These are phyloP conservation scores for Phialophora macrospora DNA, from an alignment of 2,329 filamentous ascomycete genomes.

Conservation along the genomic window DNA sequence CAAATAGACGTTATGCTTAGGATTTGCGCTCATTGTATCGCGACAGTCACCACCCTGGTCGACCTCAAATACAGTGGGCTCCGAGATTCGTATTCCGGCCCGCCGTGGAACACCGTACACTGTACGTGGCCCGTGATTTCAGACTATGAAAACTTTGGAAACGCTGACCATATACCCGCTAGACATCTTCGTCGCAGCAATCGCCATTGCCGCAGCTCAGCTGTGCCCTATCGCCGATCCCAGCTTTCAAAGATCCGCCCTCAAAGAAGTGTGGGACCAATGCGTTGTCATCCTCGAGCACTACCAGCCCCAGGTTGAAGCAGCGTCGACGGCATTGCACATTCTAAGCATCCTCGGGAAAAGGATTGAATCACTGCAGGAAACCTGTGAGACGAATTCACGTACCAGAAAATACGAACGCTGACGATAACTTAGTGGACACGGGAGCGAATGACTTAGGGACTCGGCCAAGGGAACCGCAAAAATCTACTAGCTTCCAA, in stretches of 20 bases:
- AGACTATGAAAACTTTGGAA: neutral
- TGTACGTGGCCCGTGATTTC: neutral
- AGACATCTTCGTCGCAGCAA: neutral
- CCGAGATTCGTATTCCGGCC: neutral
- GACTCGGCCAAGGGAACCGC: neutral
- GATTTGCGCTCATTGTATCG: neutral
- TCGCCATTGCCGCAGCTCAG: neutral
- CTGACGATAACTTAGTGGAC: neutral
- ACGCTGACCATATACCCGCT: neutral
- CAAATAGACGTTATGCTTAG: neutral
- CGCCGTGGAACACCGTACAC: slow-evolving; percentile 1
- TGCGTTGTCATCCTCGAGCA: slow-evolving; percentile 1
- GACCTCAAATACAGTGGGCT: neutral
- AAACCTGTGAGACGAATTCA: neutral
- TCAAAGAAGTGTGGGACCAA: neutral
- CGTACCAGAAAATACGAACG: neutral
- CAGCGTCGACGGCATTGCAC: neutral
- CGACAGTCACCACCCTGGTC: neutral
- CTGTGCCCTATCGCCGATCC: neutral
- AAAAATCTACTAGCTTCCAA: neutral
- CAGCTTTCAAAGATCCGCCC: neutral
- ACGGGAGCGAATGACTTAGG: neutral
- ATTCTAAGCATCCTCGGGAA: neutral
- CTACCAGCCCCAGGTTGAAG: neutral
- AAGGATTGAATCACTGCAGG: neutral